phyloP scores from a whole-genome alignment of 169 alveolate species.

The Eimeria sp. region DNA sequence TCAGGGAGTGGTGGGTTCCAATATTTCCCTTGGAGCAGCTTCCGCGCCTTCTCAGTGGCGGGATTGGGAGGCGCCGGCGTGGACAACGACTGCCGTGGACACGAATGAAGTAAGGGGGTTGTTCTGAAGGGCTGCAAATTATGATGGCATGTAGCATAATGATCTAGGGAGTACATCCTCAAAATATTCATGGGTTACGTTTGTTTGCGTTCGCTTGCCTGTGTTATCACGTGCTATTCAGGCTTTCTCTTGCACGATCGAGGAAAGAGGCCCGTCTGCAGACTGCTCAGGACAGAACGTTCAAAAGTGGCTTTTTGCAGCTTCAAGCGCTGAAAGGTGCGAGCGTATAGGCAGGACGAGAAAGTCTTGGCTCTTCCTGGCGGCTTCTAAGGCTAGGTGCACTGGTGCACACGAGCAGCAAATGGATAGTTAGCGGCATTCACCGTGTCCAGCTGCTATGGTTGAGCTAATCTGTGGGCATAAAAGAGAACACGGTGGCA shows the following conservation, averaged over 20 bases:
- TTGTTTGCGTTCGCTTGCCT: not conserved
- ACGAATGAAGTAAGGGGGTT: slow-evolving; percentile 23
- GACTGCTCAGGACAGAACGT: not conserved
- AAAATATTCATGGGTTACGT: not conserved
- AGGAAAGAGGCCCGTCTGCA: slow-evolving; percentile 16
- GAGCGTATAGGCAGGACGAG: not conserved
- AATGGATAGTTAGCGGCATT: not conserved
- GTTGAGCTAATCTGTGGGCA: not conserved
- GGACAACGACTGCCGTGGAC: slow-evolving; percentile 54
- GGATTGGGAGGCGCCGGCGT: slow-evolving; percentile 48
- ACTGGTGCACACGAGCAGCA: not conserved
- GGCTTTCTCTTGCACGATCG: slow-evolving; percentile 42
- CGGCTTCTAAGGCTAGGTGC: not conserved
- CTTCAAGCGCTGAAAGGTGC: not conserved
- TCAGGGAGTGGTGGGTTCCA: slow-evolving; percentile 50
- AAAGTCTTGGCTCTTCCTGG: not conserved
- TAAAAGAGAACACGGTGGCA: not conserved
- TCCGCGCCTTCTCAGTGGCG: slow-evolving; percentile 59
- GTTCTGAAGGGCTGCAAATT: not conserved
- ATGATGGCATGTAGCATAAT: not conserved
- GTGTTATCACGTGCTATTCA: not conserved
- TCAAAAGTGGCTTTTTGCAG: slow-evolving; percentile 5
- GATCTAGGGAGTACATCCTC: not conserved
- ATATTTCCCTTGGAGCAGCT: slow-evolving; percentile 54
- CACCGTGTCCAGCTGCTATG: not conserved